Evolutionary conservation across 2,329 filamentous ascomycete genomes (phyloP).

Genomic region (Elsinoe perseae): DNA sequence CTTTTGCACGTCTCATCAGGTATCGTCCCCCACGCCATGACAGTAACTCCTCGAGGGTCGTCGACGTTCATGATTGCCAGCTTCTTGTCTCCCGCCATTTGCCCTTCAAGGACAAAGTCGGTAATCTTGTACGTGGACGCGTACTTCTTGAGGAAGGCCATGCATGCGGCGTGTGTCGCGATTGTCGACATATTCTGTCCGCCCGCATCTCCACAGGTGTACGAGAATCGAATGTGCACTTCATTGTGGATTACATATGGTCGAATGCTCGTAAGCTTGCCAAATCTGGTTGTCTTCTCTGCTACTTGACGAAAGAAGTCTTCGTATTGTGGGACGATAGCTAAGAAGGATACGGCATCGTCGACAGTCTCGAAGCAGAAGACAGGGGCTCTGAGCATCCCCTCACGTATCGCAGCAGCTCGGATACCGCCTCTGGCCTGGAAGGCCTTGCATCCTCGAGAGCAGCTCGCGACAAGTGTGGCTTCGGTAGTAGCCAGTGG

Average conservation of each 20-base stretch:
- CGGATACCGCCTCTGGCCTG: slow-evolving; percentile 21
- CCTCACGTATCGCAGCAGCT: slow-evolving; percentile 20
- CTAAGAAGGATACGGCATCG: background rate
- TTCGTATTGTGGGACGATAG: background rate
- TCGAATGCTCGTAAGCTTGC: background rate
- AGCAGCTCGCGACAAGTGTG: slow-evolving; percentile 27
- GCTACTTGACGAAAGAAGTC: background rate
- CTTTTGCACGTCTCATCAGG: background rate
- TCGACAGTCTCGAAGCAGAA: slow-evolving; percentile 8
- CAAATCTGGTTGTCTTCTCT: slow-evolving; percentile 9
- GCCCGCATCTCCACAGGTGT: slow-evolving; percentile 24
- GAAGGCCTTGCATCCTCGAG: slow-evolving; percentile 27
- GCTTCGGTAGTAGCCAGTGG: slow-evolving; percentile 29
- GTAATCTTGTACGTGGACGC: slow-evolving; percentile 17
- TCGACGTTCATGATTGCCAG: slow-evolving; percentile 24
- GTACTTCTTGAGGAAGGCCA: slow-evolving; percentile 18
- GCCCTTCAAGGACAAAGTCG: slow-evolving; percentile 22
- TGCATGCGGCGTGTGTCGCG: slow-evolving; percentile 26
- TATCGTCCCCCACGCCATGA: slow-evolving; percentile 23
- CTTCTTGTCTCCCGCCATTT: slow-evolving; percentile 26
- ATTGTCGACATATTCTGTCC: slow-evolving; percentile 30
- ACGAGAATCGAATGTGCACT: slow-evolving; percentile 10
- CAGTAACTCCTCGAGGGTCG: slow-evolving; percentile 23
- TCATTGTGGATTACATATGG: slow-evolving; percentile 6
- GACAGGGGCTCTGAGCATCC: slow-evolving; percentile 3